Evolutionary conservation across 495 filamentous ascomycete species (phyloP).

Genomic region (Cenococcum geophilum): DNA sequence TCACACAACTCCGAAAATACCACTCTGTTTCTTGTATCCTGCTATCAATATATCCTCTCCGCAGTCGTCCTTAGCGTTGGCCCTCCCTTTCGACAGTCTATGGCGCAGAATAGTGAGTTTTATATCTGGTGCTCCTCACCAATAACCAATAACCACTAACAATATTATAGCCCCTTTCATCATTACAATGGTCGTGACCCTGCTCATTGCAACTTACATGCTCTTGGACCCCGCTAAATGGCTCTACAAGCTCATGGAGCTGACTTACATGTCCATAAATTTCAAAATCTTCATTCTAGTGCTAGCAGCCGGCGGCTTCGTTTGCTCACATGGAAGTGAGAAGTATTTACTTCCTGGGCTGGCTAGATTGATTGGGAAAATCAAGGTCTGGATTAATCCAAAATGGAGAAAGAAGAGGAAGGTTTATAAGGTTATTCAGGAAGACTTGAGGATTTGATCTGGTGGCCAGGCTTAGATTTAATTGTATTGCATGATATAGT

Average conservation of each 20-base stretch:
- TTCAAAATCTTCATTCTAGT: conserved; percentile 68
- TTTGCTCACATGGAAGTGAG: conserved; percentile 63
- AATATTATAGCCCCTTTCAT: conserved; percentile 65
- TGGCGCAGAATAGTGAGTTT: conserved; percentile 67
- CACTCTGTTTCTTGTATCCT: conserved; percentile 78
- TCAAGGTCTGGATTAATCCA: conserved; percentile 50
- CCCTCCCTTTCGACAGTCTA: conserved; percentile 75
- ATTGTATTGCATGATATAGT: too few relatives aligned
- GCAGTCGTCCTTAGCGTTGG: conserved; percentile 86
- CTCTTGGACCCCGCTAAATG: conserved; percentile 62
- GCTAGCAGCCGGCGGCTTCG: conserved; percentile 62
- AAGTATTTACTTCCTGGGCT: conserved; percentile 60
- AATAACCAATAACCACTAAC: not conserved
- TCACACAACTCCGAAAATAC: conserved; percentile 90
- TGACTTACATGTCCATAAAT: conserved; percentile 63
- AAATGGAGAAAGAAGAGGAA: conserved; percentile 68
- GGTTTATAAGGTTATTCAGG: conserved; percentile 74
- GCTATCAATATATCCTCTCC: conserved; percentile 88
- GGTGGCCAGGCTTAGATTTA: not conserved
- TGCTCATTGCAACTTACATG: conserved; percentile 67
- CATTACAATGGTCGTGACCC: conserved; percentile 60
- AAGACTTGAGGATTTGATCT: conserved; percentile 54
- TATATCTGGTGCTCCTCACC: not conserved
- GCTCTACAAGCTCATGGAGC: conserved; percentile 70
- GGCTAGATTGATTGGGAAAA: conserved; percentile 58